phyloP scores from a whole-genome alignment of 176 grass and related monocot genomes.

The Carex cristatella region DNA sequence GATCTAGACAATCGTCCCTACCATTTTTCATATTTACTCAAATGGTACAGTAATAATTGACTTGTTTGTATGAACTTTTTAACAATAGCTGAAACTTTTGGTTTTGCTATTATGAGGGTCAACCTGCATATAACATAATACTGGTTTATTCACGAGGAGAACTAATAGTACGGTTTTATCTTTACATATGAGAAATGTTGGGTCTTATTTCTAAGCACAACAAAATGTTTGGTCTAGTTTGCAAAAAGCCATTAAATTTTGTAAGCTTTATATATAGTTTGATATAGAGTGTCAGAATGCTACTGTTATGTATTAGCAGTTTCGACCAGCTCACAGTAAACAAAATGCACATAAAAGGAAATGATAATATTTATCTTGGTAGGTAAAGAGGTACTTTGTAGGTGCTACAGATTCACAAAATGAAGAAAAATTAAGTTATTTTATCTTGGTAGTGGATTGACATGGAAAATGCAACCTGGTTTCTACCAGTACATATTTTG shows the following conservation, averaged over 20 bases:
- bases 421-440: not conserved
- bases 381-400: not conserved
- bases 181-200: not conserved
- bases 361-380: not conserved
- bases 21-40: not conserved
- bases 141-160: not conserved
- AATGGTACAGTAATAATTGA: not conserved
- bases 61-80: not conserved
- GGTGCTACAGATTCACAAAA: not conserved
- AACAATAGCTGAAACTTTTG: not conserved
- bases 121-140: not conserved
- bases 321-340: not conserved
- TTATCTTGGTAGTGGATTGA: not conserved
- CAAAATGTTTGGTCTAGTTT: not conserved
- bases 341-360: not conserved
- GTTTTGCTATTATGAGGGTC: not conserved
- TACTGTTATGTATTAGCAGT: not conserved
- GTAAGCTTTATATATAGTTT: not conserved
- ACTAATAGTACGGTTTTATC: not conserved
- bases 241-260: not conserved
- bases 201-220: not conserved
- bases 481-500: not conserved
- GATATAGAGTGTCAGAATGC: not conserved
- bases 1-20: not conserved
- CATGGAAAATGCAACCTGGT: not conserved